A percentile compares a stretch with the other conserved stretches of the same genome.
These are phyloP conservation scores for Aureobasidium sp. DNA, from an alignment of 2,329 filamentous ascomycete species.

Conservation along the genomic window DNA sequence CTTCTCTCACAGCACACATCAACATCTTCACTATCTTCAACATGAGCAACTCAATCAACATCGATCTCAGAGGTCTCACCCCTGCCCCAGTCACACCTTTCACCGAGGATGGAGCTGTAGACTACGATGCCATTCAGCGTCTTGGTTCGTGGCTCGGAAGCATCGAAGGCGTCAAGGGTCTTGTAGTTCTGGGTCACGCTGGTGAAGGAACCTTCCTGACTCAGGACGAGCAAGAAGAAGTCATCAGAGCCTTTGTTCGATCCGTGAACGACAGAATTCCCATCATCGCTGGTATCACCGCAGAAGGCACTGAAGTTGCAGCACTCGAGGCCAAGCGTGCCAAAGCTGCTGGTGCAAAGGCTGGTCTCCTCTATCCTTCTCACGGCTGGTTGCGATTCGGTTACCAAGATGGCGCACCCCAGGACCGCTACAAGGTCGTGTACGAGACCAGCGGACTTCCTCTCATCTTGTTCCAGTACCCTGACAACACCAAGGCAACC, in stretches of 20 bases:
- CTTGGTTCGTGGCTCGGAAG: slow-evolving; percentile 49
- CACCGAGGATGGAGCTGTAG: slow-evolving; percentile 42
- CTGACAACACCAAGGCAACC: slow-evolving; percentile 47
- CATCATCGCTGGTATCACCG: slow-evolving; percentile 48
- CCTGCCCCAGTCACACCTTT: slow-evolving; percentile 49
- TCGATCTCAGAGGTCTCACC: slow-evolving; percentile 45
- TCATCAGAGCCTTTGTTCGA: slow-evolving; percentile 48
- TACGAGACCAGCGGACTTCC: slow-evolving; percentile 45
- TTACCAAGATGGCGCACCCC: slow-evolving; percentile 47
- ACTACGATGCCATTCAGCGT: slow-evolving; percentile 47
- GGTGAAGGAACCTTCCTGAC: slow-evolving; percentile 50
- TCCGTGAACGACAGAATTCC: slow-evolving; percentile 45
- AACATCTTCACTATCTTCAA: background rate
- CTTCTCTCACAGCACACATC: background rate
- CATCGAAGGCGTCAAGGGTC: slow-evolving; percentile 45
- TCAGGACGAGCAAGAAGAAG: slow-evolving; percentile 41
- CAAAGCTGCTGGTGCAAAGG: slow-evolving; percentile 44
- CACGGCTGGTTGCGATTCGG: slow-evolving; percentile 52
- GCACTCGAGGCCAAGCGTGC: slow-evolving; percentile 47
- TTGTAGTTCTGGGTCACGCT: slow-evolving; percentile 49
- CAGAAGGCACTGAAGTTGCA: slow-evolving; percentile 47
- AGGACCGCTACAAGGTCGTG: slow-evolving; percentile 46
- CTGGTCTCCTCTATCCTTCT: slow-evolving; percentile 47
- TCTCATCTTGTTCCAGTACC: slow-evolving; percentile 49
- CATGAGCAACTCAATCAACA: slow-evolving; percentile 17